phyloP scores from a whole-genome alignment of 805 yeast genomes.

The Candida ponderosae region DNA sequence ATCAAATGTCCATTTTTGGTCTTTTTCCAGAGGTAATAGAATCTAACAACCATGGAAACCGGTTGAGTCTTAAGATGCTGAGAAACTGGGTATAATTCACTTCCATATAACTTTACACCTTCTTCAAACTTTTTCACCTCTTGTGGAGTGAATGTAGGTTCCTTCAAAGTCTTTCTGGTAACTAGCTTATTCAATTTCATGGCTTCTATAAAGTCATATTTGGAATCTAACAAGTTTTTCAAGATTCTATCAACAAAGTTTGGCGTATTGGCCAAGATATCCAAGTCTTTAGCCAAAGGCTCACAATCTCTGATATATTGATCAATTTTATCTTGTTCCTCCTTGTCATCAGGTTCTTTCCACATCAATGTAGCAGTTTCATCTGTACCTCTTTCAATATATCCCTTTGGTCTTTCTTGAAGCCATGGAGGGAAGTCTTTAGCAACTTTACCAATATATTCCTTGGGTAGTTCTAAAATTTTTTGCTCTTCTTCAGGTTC shows the following conservation, averaged over 20 bases:
- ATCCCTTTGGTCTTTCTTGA: conserved; percentile 72
- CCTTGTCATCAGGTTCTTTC: conserved; percentile 35
- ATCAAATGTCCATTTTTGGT: conserved; percentile 64
- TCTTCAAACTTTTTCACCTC: conserved; percentile 68
- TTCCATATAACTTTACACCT: conserved; percentile 65
- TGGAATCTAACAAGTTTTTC: conserved; percentile 39
- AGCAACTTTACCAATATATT: conserved; percentile 31
- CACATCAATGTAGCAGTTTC: conserved; percentile 61
- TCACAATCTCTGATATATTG: conserved; percentile 47
- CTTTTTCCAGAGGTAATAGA: conserved; percentile 89
- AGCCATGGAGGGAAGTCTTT: conserved; percentile 65
- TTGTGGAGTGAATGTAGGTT: conserved; percentile 63
- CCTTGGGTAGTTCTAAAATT: conserved; percentile 37
- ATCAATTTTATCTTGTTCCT: conserved; percentile 30
- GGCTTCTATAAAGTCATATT: conserved; percentile 47
- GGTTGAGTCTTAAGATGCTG: conserved; percentile 69
- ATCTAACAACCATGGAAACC: conserved; percentile 73
- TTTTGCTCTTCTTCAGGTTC: conserved; percentile 13
- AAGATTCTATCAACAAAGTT: conserved; percentile 76
- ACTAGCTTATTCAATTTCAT: conserved; percentile 34
- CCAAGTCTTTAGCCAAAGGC: conserved; percentile 47
- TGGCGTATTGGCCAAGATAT: conserved; percentile 56
- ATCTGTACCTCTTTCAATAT: conserved; percentile 76
- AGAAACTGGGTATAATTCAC: conserved; percentile 69
- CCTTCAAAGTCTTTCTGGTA: conserved; percentile 54